Evolutionary conservation across 805 yeast species (phyloP).

Genomic region (Sugiyamaella marilandica): DNA sequence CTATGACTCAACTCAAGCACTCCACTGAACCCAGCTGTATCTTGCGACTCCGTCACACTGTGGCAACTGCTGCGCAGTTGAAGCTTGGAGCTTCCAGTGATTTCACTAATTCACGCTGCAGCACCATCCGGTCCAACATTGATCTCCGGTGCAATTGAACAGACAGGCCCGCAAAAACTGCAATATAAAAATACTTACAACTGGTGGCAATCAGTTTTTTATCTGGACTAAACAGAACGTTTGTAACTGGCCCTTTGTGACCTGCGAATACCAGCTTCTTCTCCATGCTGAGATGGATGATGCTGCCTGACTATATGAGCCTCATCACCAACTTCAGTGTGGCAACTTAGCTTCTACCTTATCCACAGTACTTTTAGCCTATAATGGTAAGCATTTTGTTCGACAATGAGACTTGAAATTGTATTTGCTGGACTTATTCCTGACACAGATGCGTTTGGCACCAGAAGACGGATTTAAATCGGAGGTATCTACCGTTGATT

Average conservation of each 20-base stretch:
- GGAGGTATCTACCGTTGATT: slow-evolving; percentile 12
- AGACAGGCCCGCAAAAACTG: no score
- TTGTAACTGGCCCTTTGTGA: slow-evolving; percentile 34
- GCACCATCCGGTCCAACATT: no score
- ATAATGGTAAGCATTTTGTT: not conserved
- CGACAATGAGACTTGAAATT: no score
- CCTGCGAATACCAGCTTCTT: slow-evolving; percentile 7
- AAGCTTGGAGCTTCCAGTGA: no score
- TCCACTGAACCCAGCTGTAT: no score
- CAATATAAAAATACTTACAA: slow-evolving; percentile 18
- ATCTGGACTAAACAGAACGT: slow-evolving; percentile 58
- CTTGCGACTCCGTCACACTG: no score
- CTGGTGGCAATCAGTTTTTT: slow-evolving; percentile 53
- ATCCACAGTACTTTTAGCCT: not conserved
- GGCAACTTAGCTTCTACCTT: not conserved
- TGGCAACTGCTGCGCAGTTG: no score
- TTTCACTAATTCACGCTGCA: no score
- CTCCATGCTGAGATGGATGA: not conserved
- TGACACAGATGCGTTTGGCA: slow-evolving; percentile 7
- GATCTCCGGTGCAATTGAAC: no score
- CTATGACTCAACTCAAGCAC: no score
- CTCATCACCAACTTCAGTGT: not conserved
- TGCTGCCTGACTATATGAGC: not conserved
- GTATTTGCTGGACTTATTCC: no score
- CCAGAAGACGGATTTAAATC: slow-evolving; percentile 11